phyloP scores from a whole-genome alignment of 2,329 filamentous ascomycete species.

The Lomentospora prolificans region DNA sequence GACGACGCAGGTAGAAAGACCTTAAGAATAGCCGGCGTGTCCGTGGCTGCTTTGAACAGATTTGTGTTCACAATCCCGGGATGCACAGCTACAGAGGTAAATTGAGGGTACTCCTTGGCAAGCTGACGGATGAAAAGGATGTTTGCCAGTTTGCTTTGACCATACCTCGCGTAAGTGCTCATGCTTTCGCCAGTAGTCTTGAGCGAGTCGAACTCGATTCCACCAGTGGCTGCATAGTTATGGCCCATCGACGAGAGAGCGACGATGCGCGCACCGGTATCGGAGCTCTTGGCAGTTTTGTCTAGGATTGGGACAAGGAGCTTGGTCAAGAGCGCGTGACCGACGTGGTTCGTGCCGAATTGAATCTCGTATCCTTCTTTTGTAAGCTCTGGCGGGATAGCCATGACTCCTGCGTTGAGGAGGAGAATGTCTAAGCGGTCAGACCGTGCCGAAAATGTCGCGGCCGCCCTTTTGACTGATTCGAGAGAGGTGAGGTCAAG shows the following conservation, averaged over 20 bases:
- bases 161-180: slow-evolving; percentile 17
- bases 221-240: slow-evolving; percentile 14
- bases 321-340: slow-evolving; percentile 34
- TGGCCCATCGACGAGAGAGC: slow-evolving; percentile 19
- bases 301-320: slow-evolving; percentile 22
- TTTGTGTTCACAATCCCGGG: slow-evolving; percentile 14
- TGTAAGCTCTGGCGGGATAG: slow-evolving; percentile 23
- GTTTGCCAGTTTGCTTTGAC: slow-evolving; percentile 22
- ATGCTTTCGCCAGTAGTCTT: slow-evolving; percentile 15
- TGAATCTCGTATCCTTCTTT: slow-evolving; percentile 38
- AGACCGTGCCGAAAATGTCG: slow-evolving; percentile 22
- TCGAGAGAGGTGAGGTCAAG: slow-evolving; percentile 34
- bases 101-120: slow-evolving; percentile 15
- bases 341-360: slow-evolving; percentile 39
- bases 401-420: slow-evolving; percentile 33
- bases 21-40: slow-evolving; percentile 8
- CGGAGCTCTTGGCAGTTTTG: slow-evolving; percentile 23
- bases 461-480: slow-evolving; percentile 30
- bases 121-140: slow-evolving; percentile 20
- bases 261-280: slow-evolving; percentile 21
- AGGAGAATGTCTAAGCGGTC: slow-evolving; percentile 33
- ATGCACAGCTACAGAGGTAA: slow-evolving; percentile 16
- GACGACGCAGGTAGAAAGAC: slow-evolving; percentile 11
- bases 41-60: slow-evolving; percentile 7
- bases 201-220: slow-evolving; percentile 20